These are phyloP conservation scores for Microdochium trichocladiopsis DNA, from an alignment of 2,329 filamentous ascomycete species.

Conservation along the genomic window DNA sequence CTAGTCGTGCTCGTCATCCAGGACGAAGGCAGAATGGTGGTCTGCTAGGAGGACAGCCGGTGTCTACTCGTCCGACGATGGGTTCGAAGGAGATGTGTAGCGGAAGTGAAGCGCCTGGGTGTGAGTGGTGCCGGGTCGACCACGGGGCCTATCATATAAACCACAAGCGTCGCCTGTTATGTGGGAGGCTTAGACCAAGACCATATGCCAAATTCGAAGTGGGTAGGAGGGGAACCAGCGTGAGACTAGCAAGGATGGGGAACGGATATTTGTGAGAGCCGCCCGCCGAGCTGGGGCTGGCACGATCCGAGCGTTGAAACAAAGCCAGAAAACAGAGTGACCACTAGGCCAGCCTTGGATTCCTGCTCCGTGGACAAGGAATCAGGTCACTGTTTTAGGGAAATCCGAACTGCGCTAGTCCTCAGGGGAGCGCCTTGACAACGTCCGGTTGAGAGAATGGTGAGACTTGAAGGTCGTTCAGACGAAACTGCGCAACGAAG, in stretches of 20 bases:
- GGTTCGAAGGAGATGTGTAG: neutral
- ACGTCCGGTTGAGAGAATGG: neutral
- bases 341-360: neutral
- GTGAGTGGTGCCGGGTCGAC: neutral
- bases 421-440: neutral
- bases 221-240: neutral
- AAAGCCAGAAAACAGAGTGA: neutral
- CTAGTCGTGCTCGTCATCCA: neutral
- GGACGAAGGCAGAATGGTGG: neutral
- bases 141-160: neutral
- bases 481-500: neutral
- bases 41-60: neutral
- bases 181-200: neutral
- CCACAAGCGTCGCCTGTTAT: neutral
- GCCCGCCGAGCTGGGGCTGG: neutral
- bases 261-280: neutral
- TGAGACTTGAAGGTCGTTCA: neutral
- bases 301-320: neutral
- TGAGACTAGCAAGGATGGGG: neutral
- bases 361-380: neutral
- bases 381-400: neutral
- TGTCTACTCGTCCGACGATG: neutral
- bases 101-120: neutral
- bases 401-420: neutral
- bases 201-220: neutral